phyloP scores from a whole-genome alignment of 176 grass and related monocot species.

The Raddia distichophylla region DNA sequence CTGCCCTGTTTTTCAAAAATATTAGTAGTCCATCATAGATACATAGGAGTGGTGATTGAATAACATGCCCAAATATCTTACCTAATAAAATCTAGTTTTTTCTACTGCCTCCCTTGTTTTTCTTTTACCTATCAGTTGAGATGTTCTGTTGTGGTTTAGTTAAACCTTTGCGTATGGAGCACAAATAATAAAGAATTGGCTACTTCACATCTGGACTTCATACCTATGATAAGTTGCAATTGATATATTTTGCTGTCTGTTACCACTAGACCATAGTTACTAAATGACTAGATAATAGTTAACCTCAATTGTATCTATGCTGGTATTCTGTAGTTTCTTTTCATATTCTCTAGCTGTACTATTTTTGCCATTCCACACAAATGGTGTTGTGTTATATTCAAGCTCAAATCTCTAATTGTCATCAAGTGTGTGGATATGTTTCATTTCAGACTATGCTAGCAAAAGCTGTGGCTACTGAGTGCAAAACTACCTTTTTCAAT shows the following conservation, averaged over 20 bases:
- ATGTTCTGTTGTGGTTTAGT: background rate
- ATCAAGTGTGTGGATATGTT: conserved; percentile 22
- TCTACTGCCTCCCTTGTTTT: background rate
- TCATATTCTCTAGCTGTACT: background rate
- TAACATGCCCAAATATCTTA: background rate
- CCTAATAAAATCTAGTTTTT: background rate
- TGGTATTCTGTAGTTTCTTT: conserved; percentile 7
- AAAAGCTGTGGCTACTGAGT: conserved; percentile 96
- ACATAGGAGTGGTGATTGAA: background rate
- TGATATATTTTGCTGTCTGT: conserved; percentile 13
- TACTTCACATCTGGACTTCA: background rate
- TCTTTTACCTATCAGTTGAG: too few species aligned
- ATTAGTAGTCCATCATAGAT: background rate
- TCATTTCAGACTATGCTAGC: conserved; percentile 91
- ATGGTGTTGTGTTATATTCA: conserved; percentile 9
- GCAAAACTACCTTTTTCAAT: conserved; percentile 97
- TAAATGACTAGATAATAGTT: background rate
- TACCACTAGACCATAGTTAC: background rate
- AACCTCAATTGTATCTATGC: background rate
- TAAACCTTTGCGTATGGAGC: background rate
- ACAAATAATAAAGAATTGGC: conserved; percentile 1
- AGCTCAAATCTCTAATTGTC: conserved; percentile 31
- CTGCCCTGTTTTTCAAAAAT: background rate
- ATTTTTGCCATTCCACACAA: background rate
- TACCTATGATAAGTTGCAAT: background rate